Percentiles rank a stretch among this genome's conserved stretches.
Conservation (phyloP, 441 rosid genomes). For the Isatis lusitanica region DNA sequence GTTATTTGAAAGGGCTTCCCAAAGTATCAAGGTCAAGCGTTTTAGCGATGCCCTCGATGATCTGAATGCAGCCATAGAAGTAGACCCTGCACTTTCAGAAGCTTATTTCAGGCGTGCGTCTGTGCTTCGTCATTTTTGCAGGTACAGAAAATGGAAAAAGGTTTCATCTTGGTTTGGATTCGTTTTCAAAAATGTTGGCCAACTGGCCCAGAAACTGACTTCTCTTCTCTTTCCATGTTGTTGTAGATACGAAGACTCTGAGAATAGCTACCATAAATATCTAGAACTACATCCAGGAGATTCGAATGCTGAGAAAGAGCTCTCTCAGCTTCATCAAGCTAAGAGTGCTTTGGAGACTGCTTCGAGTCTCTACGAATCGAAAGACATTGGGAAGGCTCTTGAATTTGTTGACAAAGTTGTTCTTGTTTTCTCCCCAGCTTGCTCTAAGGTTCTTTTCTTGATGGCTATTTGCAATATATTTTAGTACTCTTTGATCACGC, state of each 20-base stretch:
- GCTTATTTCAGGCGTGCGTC: constrained; percentile 77
- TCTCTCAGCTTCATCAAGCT: constrained; percentile 87
- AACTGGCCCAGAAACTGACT: constrained; percentile 17
- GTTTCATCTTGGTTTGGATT: not conserved
- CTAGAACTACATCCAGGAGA: constrained; percentile 73
- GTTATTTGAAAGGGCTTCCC: constrained; percentile 75
- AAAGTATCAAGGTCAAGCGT: constrained; percentile 70
- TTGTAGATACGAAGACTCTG: constrained; percentile 88
- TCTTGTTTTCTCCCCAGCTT: constrained; percentile 86
- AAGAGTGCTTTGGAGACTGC: constrained; percentile 78
- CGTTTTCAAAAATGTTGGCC: not conserved
- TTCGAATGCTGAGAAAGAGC: constrained; percentile 79
- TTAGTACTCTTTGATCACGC: not conserved
- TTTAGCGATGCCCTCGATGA: constrained; percentile 87
- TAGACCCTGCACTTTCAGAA: constrained; percentile 83
- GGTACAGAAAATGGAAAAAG: constrained; percentile 43
- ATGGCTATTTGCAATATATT: not conserved
- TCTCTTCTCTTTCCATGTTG: constrained; percentile 33
- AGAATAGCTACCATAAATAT: constrained; percentile 61
- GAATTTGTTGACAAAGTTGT: constrained; percentile 88
- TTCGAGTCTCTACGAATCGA: constrained; percentile 57
- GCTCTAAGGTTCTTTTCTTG: constrained; percentile 63
- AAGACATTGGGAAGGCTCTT: constrained; percentile 65
- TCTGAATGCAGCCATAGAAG: constrained; percentile 89
- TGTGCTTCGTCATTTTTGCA: constrained; percentile 82